Percentiles rank a stretch among this genome's conserved stretches.
Evolutionary conservation across 768 basidiomycete species (phyloP).

Genomic region (Hericium erinaceus): DNA sequence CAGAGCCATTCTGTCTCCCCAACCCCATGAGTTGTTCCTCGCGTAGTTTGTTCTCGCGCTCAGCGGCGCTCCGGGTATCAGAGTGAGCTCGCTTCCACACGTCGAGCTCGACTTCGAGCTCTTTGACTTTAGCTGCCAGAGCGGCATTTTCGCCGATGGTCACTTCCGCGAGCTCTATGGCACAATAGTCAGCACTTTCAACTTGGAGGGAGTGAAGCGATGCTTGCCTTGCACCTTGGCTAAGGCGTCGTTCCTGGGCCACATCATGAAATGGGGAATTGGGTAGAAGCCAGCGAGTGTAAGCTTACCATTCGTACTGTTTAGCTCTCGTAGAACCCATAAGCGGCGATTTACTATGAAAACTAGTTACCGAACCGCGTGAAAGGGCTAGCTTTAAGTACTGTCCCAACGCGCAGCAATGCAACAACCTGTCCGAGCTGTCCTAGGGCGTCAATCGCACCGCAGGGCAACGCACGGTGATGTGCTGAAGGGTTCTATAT

Average conservation of each 20-base stretch:
- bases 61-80: slow-evolving; percentile 12
- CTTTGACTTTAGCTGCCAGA: slow-evolving; percentile 54
- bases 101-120: slow-evolving; percentile 59
- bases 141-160: slow-evolving; percentile 57
- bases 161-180: slow-evolving; percentile 48
- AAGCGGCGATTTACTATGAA: background rate
- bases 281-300: background rate
- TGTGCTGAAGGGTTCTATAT: background rate
- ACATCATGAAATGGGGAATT: background rate
- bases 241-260: background rate
- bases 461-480: background rate
- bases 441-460: background rate
- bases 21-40: too few species aligned
- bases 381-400: background rate
- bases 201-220: background rate
- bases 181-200: background rate
- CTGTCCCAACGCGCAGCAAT: background rate
- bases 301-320: background rate
- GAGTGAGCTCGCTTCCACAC: slow-evolving; percentile 69
- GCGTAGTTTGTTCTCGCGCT: too few species aligned
- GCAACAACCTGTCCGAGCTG: background rate
- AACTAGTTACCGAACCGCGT: background rate
- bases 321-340: background rate
- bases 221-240: background rate
- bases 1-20: too few species aligned